These are phyloP conservation scores for Naumovozyma baii DNA, from an alignment of 805 yeast genomes.

Conservation along the genomic window DNA sequence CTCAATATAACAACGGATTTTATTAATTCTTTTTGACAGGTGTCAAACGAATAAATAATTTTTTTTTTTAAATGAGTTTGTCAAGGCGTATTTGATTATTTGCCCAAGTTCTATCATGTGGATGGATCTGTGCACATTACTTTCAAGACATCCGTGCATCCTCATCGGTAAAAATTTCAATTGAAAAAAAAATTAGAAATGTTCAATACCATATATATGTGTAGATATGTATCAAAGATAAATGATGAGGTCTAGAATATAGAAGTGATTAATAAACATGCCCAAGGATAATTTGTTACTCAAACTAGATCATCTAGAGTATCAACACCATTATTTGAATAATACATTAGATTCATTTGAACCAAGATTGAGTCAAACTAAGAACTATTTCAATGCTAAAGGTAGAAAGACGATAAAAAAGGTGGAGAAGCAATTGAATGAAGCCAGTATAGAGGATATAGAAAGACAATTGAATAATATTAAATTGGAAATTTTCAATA, in stretches of 20 bases:
- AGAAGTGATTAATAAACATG: no score
- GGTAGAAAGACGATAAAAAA: constrained; percentile 25
- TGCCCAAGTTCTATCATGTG: no score
- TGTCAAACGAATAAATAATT: neutral
- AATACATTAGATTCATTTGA: constrained; percentile 20
- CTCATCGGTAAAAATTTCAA: neutral
- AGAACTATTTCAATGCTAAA: constrained; percentile 25
- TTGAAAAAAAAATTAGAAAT: neutral
- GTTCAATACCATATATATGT: no score
- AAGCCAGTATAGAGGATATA: constrained; percentile 9
- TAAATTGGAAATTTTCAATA: constrained; percentile 18
- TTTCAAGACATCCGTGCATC: neutral
- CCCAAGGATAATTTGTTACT: constrained; percentile 28
- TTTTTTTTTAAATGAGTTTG: no score
- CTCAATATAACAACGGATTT: no score
- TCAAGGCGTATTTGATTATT: no score
- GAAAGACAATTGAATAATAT: constrained; percentile 12
- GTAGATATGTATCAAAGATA: neutral
- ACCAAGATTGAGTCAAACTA: constrained; percentile 27
- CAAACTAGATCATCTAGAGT: constrained; percentile 29
- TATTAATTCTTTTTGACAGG: neutral
- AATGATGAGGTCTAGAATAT: no score
- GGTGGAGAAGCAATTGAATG: constrained; percentile 14
- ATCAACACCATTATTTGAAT: constrained; percentile 25
- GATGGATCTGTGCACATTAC: no score